Base-by-base conservation (phyloP, 2,329 filamentous ascomycete genomes). In the Alternaria alternata region DNA sequence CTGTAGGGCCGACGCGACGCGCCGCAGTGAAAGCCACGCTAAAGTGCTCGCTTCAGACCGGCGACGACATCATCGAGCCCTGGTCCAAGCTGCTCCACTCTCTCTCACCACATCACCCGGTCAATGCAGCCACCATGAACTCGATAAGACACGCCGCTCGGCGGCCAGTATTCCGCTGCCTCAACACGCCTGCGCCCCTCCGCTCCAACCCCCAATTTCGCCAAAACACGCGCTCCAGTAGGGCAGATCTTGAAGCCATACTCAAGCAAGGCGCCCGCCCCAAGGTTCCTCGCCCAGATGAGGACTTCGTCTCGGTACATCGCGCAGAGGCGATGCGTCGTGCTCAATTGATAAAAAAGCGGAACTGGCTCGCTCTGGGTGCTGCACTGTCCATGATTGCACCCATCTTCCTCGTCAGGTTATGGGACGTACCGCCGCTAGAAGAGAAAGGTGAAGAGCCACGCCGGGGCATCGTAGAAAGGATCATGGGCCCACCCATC, bases 331-430 rank as follows among this genome's bases (percentile, higher is more conserved):
- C 69, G 2, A 57, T 74, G 5, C 70, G 72, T n/a, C 69, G 73
- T 1, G 73, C 73, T 14, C 59, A 70, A 7, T 58, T 66, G n/a
- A 65, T 68, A 14, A 65, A 67, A 44, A 62, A 67, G 56, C 62
- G 72, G 30, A 79, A 78, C 39, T 76, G 74, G 69, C 71, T 77
- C 1, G 71, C 71, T 4, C 60, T 77, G 4, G 78, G 77, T 30
- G 75, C 74, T 14, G 73, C 70, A 0, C 51, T 78, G 12, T 78
- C 74, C 28, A 79, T 79, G 75, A 72, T 76, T 26, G 71, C 72
- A 8, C 76, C 77, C 42, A 74, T 79, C 16, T 60, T 79, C 56
- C 62, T 79, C 7, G 69, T 79, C 16, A 65, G 66, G 34, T 57
- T 75, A 5, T 75, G 72, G 74, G 74, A 76, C 32, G 44, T 76